phyloP scores from a whole-genome alignment of 78 protist species.

The Dictyostelium capitatum region DNA sequence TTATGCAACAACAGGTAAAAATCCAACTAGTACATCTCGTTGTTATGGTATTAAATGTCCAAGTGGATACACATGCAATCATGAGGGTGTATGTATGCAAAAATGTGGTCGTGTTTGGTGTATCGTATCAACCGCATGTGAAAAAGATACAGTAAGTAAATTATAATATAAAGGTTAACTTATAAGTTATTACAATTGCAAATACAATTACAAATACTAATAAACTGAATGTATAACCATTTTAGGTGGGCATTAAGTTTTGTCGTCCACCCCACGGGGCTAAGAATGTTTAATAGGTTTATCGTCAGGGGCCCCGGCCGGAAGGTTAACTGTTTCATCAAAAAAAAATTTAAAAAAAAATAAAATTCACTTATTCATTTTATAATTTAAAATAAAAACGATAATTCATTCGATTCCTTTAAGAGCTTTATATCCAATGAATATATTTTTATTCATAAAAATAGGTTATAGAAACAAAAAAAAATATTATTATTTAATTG shows the following conservation, averaged over 20 bases:
- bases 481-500: too few species aligned
- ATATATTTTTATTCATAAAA: too few species aligned
- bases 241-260: not conserved
- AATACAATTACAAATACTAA: not conserved
- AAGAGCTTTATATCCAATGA: too few species aligned
- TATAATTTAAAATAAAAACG: too few species aligned
- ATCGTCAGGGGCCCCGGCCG: too few species aligned
- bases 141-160: not conserved
- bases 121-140: conserved; percentile 7
- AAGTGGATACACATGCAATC: conserved; percentile 8
- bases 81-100: conserved; percentile 5
- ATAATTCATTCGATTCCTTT: too few species aligned
- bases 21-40: not conserved
- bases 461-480: too few species aligned
- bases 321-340: too few species aligned
- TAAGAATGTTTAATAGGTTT: not conserved
- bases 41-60: conserved; percentile 6
- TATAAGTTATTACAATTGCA: not conserved
- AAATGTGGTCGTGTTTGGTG: conserved; percentile 20
- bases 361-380: too few species aligned
- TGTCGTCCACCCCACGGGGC: not conserved
- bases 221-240: too few species aligned
- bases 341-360: too few species aligned
- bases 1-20: conserved; percentile 1
- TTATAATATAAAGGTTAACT: not conserved